These are phyloP conservation scores for Metschnikowia peoriensis DNA, from an alignment of 805 yeast genomes.

Conservation along the genomic window DNA sequence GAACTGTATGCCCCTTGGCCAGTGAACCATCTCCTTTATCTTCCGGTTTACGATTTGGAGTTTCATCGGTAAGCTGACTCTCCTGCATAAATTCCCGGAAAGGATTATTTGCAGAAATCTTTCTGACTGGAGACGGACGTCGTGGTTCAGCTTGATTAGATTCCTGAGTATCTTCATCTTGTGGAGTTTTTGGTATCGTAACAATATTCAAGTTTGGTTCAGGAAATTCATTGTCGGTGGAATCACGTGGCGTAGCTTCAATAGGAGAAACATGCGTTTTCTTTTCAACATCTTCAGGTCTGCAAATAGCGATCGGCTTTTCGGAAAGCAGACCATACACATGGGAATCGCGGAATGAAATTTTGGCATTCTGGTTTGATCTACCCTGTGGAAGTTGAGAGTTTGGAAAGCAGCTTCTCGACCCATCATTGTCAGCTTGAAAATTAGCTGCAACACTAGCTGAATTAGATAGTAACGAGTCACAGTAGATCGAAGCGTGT, in stretches of 20 bases:
- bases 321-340: neutral
- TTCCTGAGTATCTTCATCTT: neutral
- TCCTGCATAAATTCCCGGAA: neutral
- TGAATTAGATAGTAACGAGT: constrained; percentile 12
- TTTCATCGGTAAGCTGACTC: neutral
- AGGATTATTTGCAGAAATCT: constrained; percentile 1
- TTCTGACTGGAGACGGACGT: neutral
- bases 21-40: neutral
- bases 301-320: neutral
- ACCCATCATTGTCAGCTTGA: neutral
- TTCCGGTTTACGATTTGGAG: neutral
- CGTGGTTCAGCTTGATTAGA: neutral
- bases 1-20: neutral
- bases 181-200: neutral
- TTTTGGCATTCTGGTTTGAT: neutral
- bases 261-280: neutral
- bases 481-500: constrained; percentile 16
- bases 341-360: neutral
- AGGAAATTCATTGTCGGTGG: neutral
- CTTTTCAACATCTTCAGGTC: neutral
- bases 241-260: neutral
- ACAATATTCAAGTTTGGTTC: neutral
- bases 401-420: neutral
- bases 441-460: constrained; percentile 1
- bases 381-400: neutral